phyloP scores from a whole-genome alignment of 1,139 yeast genomes.

The Protomyces arabidopsidicola region DNA sequence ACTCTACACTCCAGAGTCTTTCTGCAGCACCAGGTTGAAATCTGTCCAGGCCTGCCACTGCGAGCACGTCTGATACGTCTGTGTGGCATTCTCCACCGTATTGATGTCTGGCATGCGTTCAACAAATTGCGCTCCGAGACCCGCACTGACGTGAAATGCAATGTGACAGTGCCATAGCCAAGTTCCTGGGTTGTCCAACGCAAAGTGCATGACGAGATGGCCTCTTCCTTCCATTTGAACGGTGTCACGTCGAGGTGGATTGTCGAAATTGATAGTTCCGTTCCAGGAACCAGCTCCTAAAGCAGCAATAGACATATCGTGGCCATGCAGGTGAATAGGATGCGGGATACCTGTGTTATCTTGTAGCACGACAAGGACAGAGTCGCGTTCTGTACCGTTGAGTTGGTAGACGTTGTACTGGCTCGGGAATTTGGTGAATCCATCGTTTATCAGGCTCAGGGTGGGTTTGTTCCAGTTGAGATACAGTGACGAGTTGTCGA shows the following conservation, averaged over 20 bases:
- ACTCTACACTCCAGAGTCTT: not conserved
- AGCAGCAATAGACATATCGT: slow-evolving; percentile 51
- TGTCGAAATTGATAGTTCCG: slow-evolving; percentile 53
- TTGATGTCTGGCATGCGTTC: not conserved
- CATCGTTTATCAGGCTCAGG: not conserved
- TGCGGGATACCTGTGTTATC: slow-evolving; percentile 40
- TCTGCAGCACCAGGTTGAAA: not conserved
- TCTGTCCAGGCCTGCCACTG: not conserved
- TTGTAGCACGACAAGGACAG: not conserved
- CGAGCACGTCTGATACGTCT: not conserved
- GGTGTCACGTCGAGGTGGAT: slow-evolving; percentile 63
- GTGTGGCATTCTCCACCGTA: not conserved
- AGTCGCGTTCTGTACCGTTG: not conserved
- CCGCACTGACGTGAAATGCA: not conserved
- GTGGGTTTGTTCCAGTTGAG: not conserved
- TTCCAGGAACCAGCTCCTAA: slow-evolving; percentile 53
- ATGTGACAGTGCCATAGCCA: slow-evolving; percentile 53
- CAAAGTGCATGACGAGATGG: slow-evolving; percentile 56
- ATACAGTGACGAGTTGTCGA: not conserved
- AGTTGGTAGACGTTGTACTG: not conserved
- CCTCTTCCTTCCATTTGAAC: slow-evolving; percentile 58
- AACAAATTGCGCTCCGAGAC: not conserved
- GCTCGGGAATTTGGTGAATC: not conserved
- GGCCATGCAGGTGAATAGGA: slow-evolving; percentile 58
- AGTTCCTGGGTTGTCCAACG: slow-evolving; percentile 73